Evolutionary conservation across 495 filamentous ascomycete species (phyloP), one percentile per base, ranked within the genome.

Genomic region (Daldinia vernicosa): DNA sequence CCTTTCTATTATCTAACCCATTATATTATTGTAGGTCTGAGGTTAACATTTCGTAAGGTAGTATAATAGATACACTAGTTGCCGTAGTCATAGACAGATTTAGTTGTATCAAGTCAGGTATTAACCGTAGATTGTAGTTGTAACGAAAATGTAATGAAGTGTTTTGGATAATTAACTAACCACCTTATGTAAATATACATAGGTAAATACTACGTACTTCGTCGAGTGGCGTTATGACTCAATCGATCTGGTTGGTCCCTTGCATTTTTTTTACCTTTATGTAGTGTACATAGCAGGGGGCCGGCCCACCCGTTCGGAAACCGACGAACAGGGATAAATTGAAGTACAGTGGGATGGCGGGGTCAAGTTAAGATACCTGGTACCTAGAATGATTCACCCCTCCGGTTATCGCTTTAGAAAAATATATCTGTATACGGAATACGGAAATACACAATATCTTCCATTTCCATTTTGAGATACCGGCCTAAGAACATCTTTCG

Each of bases 341-440:
- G n/a, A 39, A 19, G 43, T 15, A 57, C 32, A 40, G 62, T 35
- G 54, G 56, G 61, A 70, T 70, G 68, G 68, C 55, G 68, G 68
- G 68, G 68, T 66, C 51, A 24, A 27, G 52, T 40, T 17, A 19
- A 9, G 30, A n/a, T n/a, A n/a, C n/a, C n/a, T n/a, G n/a, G n/a
- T n/a, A n/a, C n/a, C n/a, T n/a, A 6, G 7, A 43, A 60, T 45
- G 57, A 62, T 17, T 56, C 28, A 27, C 53, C 53, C 47, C 64
- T 72, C 69, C 69, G 69, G 53, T 61, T 64, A 67, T 72, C 69
- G 69, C 69, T 59, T 63, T 63, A 19, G 43, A 8, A 22, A 47
- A 47, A 47, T 47, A 40, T 40, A 47, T 47, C 43, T 12, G 43
- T 24, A 47, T 47, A 47, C 24, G 43, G 8, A 22, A 47, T 35